Evolutionary conservation across 345 rosid species (phyloP), one percentile per base, ranked within the genome.

Genomic region (Heritiera littoralis): DNA sequence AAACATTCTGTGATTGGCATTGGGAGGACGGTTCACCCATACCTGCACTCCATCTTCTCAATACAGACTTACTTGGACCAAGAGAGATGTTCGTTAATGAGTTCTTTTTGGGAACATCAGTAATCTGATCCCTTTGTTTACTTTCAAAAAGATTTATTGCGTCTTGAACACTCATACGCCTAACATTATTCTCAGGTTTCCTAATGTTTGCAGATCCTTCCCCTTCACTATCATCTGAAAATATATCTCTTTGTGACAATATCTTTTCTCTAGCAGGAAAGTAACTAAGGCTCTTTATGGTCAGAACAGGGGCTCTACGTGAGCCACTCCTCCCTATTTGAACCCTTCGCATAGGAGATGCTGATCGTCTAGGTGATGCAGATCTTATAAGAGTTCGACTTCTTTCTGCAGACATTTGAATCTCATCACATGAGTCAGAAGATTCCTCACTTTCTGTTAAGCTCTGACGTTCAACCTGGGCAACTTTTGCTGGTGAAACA

Each of bases 41-140:
- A 83, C 89, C 85, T 60, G 86, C 72, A 87, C 92, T 88, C 94
- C 94, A 91, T 84, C 94, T 88, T 83, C 90, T 89, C 79, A 91
- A 79, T 41, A 91, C 90, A 30, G 89, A 74, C 77, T 91, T 90
- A 78, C 75, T 86, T 71, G 86, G 78, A 69, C 69, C 81, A 60
- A 81, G 77, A 61, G 85, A 80, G 59, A 66, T 35, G 78, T 77
- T 88, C 14, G 84, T 75, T 51, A 72, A 23, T 12, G 85, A 81
- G 63, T 80, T 86, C 77, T 70, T 85, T 77, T 77, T 83, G 43
- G 85, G 85, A 78, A 72, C 74, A 80, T 86, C 91, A 18, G 75
- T 30, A 40, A 80, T 80, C 76, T 82, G 88, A 82, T 84, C 88
- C 76, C 81, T 87, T 59, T 89, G 92, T 77, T 88, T 91, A 40